A percentile compares a stretch with the other conserved stretches of the same genome.
Evolutionary conservation across 768 basidiomycete species (phyloP).

Genomic region (Xerocomus brunneocitrinus): DNA sequence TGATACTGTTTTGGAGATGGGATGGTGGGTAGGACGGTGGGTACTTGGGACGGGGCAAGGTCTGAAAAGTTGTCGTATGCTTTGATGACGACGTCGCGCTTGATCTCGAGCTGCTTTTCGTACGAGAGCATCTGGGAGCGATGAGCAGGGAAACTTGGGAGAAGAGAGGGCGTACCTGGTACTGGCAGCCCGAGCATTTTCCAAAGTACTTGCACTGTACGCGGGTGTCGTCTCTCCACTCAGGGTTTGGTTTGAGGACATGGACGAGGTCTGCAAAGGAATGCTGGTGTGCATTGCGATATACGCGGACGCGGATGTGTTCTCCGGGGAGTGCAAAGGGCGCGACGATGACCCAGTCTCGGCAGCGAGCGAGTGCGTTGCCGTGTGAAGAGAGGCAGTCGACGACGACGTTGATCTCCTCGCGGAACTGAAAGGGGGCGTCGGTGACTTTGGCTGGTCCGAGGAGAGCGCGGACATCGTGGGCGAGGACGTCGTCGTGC

Average conservation of each 20-base stretch:
- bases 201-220: constrained; percentile 87
- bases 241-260: constrained; percentile 57
- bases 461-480: constrained; percentile 64
- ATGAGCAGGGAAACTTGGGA: not conserved
- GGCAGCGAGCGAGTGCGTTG: constrained; percentile 54
- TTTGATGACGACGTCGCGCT: constrained; percentile 79
- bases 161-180: constrained; percentile 47
- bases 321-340: constrained; percentile 88
- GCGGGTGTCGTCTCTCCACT: constrained; percentile 58
- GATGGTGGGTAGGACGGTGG: constrained; percentile 67
- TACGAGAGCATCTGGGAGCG: constrained; percentile 77
- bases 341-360: constrained; percentile 76
- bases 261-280: constrained; percentile 74
- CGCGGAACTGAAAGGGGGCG: constrained; percentile 53
- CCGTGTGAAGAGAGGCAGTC: constrained; percentile 61
- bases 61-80: constrained; percentile 81
- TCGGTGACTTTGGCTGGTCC: constrained; percentile 39
- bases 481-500: constrained; percentile 68
- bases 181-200: constrained; percentile 88
- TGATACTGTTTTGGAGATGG: constrained; percentile 86
- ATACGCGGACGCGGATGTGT: constrained; percentile 65
- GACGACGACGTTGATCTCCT: constrained; percentile 66
- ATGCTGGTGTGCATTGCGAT: constrained; percentile 63
- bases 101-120: constrained; percentile 78
- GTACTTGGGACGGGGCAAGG: constrained; percentile 53